Conservation (phyloP, 163 green algal species). For the Smithsoniella earleae region DNA sequence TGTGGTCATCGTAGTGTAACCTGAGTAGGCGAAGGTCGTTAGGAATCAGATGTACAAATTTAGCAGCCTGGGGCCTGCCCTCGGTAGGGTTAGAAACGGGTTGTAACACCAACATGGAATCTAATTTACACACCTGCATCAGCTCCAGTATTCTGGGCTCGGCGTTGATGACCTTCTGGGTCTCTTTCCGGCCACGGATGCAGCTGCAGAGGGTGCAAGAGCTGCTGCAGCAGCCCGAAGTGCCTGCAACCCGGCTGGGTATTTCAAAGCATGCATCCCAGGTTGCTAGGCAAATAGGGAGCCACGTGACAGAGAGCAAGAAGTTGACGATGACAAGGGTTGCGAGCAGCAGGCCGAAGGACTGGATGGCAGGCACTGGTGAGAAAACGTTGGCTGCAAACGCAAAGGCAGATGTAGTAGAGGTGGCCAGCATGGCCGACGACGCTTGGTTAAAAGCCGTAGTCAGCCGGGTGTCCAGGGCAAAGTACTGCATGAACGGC, state of each 20-base stretch:
- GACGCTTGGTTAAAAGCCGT: constrained; percentile 35
- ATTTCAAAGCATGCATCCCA: constrained; percentile 21
- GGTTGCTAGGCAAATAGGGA: constrained; percentile 31
- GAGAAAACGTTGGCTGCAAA: constrained; percentile 42
- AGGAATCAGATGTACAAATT: no score
- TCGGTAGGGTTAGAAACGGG: no score
- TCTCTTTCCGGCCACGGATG: neutral
- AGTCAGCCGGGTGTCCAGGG: constrained; percentile 31
- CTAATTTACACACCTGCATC: neutral
- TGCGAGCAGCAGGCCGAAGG: constrained; percentile 40
- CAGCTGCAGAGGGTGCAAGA: constrained; percentile 2
- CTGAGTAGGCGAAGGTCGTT: no score
- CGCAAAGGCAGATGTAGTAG: constrained; percentile 38
- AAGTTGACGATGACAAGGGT: constrained; percentile 41
- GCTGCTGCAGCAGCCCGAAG: neutral
- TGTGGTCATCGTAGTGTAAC: no score
- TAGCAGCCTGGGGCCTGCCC: no score
- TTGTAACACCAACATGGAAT: no score
- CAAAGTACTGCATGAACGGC: constrained; percentile 20
- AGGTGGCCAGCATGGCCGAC: constrained; percentile 37
- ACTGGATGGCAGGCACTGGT: constrained; percentile 38
- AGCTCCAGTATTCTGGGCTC: constrained; percentile 9
- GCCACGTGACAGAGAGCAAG: constrained; percentile 40
- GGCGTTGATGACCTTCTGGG: neutral
- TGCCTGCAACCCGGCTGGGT: neutral